phyloP scores from a whole-genome alignment of 139 green algal species.

The Desmodesmus armatus region DNA sequence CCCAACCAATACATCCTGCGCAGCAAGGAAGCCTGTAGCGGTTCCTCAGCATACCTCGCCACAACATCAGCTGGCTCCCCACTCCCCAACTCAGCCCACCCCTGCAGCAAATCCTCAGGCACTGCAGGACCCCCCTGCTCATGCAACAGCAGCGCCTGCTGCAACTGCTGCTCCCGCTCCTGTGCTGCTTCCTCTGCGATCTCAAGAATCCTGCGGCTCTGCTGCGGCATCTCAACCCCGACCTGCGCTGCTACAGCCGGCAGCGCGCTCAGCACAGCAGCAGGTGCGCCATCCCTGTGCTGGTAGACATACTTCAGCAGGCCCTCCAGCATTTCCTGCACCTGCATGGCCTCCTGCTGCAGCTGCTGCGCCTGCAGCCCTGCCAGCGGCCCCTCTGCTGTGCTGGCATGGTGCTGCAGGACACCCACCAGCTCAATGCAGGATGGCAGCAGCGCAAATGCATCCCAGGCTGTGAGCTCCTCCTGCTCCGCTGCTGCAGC shows the following conservation, averaged over 20 bases:
- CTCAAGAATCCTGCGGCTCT: not conserved
- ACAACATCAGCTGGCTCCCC: not conserved
- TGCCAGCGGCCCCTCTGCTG: not conserved
- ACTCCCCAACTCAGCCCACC: slow-evolving; percentile 7
- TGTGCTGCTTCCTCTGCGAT: not conserved
- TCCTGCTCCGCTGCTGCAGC: not conserved
- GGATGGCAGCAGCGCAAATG: not conserved
- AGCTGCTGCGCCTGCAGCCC: too few relatives aligned
- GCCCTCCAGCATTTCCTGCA: not conserved
- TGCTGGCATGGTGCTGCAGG: not conserved
- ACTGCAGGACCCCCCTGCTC: not conserved
- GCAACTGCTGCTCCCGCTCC: slow-evolving; percentile 16
- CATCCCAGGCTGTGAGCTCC: not conserved
- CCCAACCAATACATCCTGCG: not conserved
- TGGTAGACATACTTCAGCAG: slow-evolving; percentile 2
- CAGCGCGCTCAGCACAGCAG: not conserved
- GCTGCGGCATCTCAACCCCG: not conserved
- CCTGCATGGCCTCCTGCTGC: not conserved
- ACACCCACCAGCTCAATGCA: not conserved
- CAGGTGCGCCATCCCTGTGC: not conserved
- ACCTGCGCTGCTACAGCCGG: not conserved
- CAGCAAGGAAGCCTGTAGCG: not conserved
- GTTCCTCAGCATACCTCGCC: not conserved
- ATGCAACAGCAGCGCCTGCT: slow-evolving; percentile 17
- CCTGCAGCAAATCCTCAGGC: slow-evolving; percentile 6